These are phyloP conservation scores for Podila verticillata DNA, from an alignment of 192 early-diverging fungal genomes.

Conservation along the genomic window DNA sequence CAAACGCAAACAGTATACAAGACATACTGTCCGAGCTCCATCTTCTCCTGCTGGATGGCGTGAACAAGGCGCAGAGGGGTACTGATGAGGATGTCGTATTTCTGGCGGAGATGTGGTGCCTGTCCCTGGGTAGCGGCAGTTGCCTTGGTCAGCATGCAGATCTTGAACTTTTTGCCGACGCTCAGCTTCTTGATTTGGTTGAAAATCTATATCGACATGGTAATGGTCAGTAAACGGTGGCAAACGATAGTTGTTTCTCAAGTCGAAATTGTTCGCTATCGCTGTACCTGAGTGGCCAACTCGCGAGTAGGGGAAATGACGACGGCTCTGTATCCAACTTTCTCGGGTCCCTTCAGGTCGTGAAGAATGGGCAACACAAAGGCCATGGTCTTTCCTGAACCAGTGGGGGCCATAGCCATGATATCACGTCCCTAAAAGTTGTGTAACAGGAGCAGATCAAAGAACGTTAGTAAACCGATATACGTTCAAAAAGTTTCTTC, in stretches of 20 bases:
- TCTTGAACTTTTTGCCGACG: conserved; percentile 80
- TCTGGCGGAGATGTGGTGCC: conserved; percentile 69
- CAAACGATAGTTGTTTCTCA: background rate
- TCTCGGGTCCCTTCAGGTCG: conserved; percentile 80
- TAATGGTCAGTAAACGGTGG: background rate
- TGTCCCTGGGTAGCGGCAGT: conserved; percentile 73
- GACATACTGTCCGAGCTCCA: conserved; percentile 75
- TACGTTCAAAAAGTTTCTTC: too few relatives aligned
- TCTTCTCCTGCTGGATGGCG: conserved; percentile 80
- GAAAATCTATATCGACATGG: conserved; percentile 76
- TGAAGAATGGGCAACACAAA: conserved; percentile 93
- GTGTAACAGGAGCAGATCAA: background rate
- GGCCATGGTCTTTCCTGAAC: conserved; percentile 98
- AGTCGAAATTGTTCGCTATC: too few relatives aligned
- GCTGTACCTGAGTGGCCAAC: conserved; percentile 78
- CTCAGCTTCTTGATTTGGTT: conserved; percentile 82
- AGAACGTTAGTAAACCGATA: background rate
- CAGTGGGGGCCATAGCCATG: conserved; percentile 96
- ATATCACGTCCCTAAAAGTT: conserved; percentile 79
- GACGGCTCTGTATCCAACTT: conserved; percentile 86
- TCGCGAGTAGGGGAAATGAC: conserved; percentile 96
- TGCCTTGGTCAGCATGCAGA: conserved; percentile 87
- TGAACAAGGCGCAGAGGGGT: conserved; percentile 94
- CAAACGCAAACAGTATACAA: background rate
- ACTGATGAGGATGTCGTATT: conserved; percentile 92